Percentiles rank a stretch among this genome's conserved stretches.
phyloP scores from a whole-genome alignment of 2,329 filamentous ascomycete genomes.

The Domatiomyces catenatus region DNA sequence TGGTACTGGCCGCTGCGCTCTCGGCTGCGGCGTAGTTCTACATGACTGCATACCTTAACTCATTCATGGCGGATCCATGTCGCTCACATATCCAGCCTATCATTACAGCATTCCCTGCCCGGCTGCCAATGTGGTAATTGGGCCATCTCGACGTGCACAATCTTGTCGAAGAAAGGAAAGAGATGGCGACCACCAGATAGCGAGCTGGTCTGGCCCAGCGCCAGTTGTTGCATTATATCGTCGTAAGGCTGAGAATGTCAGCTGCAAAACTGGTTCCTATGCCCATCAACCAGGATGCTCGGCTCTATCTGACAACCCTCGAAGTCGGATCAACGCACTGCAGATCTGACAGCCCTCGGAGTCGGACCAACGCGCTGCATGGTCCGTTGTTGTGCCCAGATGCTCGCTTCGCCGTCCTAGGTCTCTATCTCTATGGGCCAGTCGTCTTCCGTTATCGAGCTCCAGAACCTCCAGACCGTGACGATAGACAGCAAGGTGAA shows the following conservation, averaged over 20 bases:
- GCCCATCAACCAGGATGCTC: neutral
- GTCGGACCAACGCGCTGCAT: neutral
- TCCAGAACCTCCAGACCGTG: slow-evolving; percentile 90
- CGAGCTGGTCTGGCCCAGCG: neutral
- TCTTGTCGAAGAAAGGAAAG: neutral
- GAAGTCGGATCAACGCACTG: neutral
- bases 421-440: slow-evolving; percentile 50
- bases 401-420: neutral
- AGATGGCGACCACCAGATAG: neutral
- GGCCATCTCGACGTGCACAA: neutral
- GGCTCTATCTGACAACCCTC: neutral
- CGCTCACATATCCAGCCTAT: neutral
- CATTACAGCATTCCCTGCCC: neutral
- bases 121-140: neutral
- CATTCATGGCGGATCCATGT: neutral
- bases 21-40: neutral
- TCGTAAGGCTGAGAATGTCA: neutral
- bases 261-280: neutral
- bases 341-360: neutral
- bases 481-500: slow-evolving; percentile 78
- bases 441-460: slow-evolving; percentile 96
- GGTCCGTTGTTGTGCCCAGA: neutral
- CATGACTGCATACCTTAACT: neutral
- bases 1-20: neutral
- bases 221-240: slow-evolving; percentile 1